Base-by-base conservation (phyloP, 495 filamentous ascomycete genomes). In the Penicillium diatomitis region DNA sequence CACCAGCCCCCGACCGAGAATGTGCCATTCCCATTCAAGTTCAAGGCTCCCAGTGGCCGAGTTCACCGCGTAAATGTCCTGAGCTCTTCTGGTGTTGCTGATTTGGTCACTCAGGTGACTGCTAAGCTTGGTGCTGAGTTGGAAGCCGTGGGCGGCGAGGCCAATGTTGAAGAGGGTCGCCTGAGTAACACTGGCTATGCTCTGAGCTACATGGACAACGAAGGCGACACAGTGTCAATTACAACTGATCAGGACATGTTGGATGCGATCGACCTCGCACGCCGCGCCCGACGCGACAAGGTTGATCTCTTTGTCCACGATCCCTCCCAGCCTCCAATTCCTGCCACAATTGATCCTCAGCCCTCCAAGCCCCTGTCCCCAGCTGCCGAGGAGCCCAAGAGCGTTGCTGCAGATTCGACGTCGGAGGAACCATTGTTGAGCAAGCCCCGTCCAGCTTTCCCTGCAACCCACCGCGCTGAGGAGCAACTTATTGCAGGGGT, bases 261-360 rank as follows among this genome's bases (percentile, higher is more conserved):
- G 3, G 92, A 99, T 64, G 90, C 92, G 4, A 89, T 99, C 50
- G 70, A 81, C 8, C 78, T 96, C 30, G 84, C 94, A 3, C 83
- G 86, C 40, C 84, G 83, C 10, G 75, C 79, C 40, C 81, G 71
- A 47, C 81, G 80, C 35, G 91, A 95, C 48, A 99, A 97, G 75
- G 92, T 99, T 32, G 91, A 99, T 55, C 74, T 99, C 8, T 97
- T 95, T 58, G 90, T 99, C 44, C 92, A 97, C 61, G 87, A 99
- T 60, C 92, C 91, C 6, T 76, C 86, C 38, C 86, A 89, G 61
- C 84, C 92, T 6, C 83, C 92, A 0, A 80, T 90, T 37, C 66
- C 77, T 6, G 75, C 79, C 6, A 79, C 83, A 0, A 56, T 85
- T 6, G 83, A 90, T 40, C 83, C 87, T 32, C 80, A 84, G 9